Evolutionary conservation across 2,329 filamentous ascomycete genomes (phyloP), one percentile per base, ranked within the genome.

Genomic region (Aspergillus bombycis): DNA sequence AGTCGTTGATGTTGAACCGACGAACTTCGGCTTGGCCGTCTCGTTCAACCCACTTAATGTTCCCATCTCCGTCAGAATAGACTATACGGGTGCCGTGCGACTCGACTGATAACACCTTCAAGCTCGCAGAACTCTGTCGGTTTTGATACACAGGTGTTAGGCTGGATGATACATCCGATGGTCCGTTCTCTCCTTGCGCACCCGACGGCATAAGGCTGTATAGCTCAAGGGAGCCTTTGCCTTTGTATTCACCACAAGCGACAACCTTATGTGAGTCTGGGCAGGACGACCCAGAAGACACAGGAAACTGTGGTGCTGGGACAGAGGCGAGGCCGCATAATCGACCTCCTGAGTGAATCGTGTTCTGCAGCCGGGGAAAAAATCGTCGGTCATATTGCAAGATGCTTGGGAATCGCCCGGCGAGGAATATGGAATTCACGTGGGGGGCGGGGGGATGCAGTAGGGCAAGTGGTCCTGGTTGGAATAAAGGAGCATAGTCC

Each of bases 201-300:
- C 58, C 71, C 62, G 66, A 70, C 66, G 66, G 71, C 59, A 66
- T 75, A 69, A 80, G 67, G 64, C 73, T 65, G 75, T 96, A 97
- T n/a, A 97, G 80, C 73, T 98, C 94, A 2, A 98, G 82, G 0
- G 91, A 94, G 0, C 94, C 94, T 76, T 95, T 94, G 36, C 91
- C 92, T 70, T 95, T 96, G 80, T 97, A 97, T 74, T 94, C 92
- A 6, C 94, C 94, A 45, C 91, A 92, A 3, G 93, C 92, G 58
- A 97, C 86, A 30, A 97, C 78, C 0, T 90, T 93, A 53, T 89
- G 66, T 76, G 80, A 14, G 87, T 81, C 66, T 83, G 83, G 61
- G 86, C 84, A 60, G 82, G 77, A 12, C 1, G 72, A 69, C 45
- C 71, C 68, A 4, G 71, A 71, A 45, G 72, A 70, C 5, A 77